Evolutionary conservation across 805 yeast species (phyloP), one percentile per base, ranked within the genome.

Genomic region (Yamadazyma insecticola): DNA sequence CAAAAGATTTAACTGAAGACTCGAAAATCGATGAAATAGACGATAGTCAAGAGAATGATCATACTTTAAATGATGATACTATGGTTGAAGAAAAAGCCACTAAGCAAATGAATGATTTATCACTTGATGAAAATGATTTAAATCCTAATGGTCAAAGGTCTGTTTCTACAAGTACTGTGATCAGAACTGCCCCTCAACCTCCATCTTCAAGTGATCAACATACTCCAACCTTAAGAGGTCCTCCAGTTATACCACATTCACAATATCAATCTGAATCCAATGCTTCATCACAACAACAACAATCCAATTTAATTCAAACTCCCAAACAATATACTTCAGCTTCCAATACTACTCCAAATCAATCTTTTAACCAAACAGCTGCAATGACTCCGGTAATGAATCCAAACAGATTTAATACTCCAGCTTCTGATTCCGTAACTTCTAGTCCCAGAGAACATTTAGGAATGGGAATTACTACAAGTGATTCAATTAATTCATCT

Each of bases 331-430:
- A 37, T 26, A 29, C 37, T 19, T 32, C 41, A 16, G n/a, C n/a
- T n/a, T 31, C 39, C 16, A 27, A 33, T 12, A 34, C 40, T 18
- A 36, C 41, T 13, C 38, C 48, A 14, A 36, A 40, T 12, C 36
- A 40, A 12, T 40, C 50, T 3, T 51, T 45, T 24, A 42, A 51
- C 35, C 49, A 46, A 23, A 54, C 58, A 2, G 51, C 57, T 8
- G 53, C 55, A 6, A 47, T 52, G 36, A 58, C 60, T 3, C 64
- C 67, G 2, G 47, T 53, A 3, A 12, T 50, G 21, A 57, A 47
- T 14, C 48, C 45, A 12, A 15, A 15, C 13, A 10, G 25, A 7
- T 27, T 15, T 9, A 31, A 35, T 16, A 13, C 11, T 9, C 20
- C 23, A 3, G 22, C 36, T 5, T 5, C 36, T 2, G 17, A 22